Percentiles rank a stretch among this genome's conserved stretches.
These are phyloP conservation scores for Globisporangium cederbergense DNA, from an alignment of 352 stramenopile genomes.

Conservation along the genomic window DNA sequence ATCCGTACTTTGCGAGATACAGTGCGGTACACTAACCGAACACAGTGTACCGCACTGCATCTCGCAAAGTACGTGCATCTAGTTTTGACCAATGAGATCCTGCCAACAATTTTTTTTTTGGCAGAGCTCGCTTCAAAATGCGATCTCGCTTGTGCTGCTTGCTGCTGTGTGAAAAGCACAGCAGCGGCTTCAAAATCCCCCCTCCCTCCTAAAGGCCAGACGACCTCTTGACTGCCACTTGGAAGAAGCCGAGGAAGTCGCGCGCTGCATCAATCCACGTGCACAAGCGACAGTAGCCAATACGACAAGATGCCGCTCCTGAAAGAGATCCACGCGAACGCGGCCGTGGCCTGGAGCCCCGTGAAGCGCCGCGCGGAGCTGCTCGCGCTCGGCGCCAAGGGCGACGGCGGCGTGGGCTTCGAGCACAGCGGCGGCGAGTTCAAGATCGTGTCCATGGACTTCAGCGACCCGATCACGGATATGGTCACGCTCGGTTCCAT, in stretches of 20 bases:
- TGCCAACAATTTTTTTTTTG: no score
- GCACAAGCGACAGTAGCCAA: not conserved
- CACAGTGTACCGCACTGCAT: not conserved
- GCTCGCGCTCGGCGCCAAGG: constrained; percentile 90
- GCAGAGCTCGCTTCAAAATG: not conserved
- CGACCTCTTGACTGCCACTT: not conserved
- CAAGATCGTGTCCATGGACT: constrained; percentile 94
- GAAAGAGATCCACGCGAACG: constrained; percentile 89
- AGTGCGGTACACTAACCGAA: not conserved
- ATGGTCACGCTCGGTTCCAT: constrained; percentile 82
- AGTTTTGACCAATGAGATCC: no score
- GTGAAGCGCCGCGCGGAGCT: constrained; percentile 70
- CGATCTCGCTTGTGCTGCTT: constrained; percentile 2
- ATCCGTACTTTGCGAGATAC: not conserved
- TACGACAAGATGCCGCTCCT: constrained; percentile 74
- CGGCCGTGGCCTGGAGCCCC: constrained; percentile 86
- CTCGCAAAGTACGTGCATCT: no score
- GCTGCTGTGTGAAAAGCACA: constrained; percentile 2
- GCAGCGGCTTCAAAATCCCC: constrained; percentile 11
- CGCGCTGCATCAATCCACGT: not conserved
- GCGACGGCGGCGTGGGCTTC: constrained; percentile 94
- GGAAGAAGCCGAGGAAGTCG: not conserved
- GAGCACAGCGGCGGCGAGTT: constrained; percentile 97
- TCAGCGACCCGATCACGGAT: constrained; percentile 62
- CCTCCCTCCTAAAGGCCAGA: constrained; percentile 9